phyloP scores from a whole-genome alignment of 257 asterid species.

The Cordia subcordata region DNA sequence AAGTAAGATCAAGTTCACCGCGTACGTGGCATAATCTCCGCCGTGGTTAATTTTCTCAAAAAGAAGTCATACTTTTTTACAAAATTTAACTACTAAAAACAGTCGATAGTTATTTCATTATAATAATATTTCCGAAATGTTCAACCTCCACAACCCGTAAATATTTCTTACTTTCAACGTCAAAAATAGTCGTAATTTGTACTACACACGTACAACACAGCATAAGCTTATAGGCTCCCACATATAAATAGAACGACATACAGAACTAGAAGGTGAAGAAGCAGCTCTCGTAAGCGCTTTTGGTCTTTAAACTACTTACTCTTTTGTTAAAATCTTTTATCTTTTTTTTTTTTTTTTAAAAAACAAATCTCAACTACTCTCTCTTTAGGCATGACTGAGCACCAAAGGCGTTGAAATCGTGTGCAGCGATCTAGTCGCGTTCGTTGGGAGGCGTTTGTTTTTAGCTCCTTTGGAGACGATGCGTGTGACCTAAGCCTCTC shows the following conservation, averaged over 20 bases:
- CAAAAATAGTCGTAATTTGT: not conserved
- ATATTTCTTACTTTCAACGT: no score
- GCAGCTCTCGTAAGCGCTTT: not conserved
- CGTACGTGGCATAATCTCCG: slow-evolving; percentile 8
- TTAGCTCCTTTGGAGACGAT: slow-evolving; percentile 17
- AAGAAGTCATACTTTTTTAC: not conserved
- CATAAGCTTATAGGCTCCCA: not conserved
- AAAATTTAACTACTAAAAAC: no score
- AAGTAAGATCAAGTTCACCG: not conserved
- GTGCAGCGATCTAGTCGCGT: slow-evolving; percentile 20
- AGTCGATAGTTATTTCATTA: no score
- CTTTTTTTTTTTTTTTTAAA: no score
- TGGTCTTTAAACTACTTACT: not conserved
- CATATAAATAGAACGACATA: not conserved
- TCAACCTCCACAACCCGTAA: no score
- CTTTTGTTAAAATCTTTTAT: no score
- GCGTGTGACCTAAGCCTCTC: slow-evolving; percentile 24
- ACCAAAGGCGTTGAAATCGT: slow-evolving; percentile 37
- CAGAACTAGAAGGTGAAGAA: not conserved
- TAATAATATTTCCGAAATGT: no score
- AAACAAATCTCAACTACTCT: slow-evolving; percentile 38
- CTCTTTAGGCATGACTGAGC: slow-evolving; percentile 16
- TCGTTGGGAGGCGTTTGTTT: slow-evolving; percentile 49
- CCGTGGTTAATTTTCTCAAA: slow-evolving; percentile 16
- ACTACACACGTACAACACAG: not conserved